Evolutionary conservation across 75 land plant species (phyloP), one percentile per base, ranked within the genome.

Genomic region (Pseudotsuga menziesii): DNA sequence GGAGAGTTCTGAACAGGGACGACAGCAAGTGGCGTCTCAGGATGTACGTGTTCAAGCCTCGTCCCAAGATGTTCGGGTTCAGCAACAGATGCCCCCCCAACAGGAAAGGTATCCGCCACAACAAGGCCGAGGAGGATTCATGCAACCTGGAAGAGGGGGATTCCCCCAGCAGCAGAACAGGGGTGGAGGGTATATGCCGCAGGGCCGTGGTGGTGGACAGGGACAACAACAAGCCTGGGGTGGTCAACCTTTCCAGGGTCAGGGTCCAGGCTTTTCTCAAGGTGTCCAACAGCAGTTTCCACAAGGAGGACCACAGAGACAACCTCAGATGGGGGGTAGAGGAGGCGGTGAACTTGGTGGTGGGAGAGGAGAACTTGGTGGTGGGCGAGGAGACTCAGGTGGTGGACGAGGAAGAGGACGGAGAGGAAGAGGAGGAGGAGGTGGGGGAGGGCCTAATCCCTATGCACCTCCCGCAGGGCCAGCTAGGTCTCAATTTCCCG

Each of bases 401-500:
- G 23, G 72, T 15, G 76, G 79, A 2, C 22, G 73, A 25, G 78
- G 78, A 11, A 77, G 78, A 78, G 80, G 77, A 9, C 9, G 55
- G 17, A 8, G 79, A 70, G 75, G 35, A 48, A 17, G 36, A 79
- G 20, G 76, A 29, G 36, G 82, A 35, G 82, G 88, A 15, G 78
- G 85, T 57, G 73, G 70, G 13, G 41, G 54, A 14, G 77, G 56
- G 36, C 55, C 77, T 22, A 76, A 79, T 57, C 85, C 74, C 61
- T 69, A 77, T 75, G 75, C 85, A 54, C 36, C 78, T 13, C 14
- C 56, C 70, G 70, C 32, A 25, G 78, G 75, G 16, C 75, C 76
- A n/a, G 59, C 79, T 12, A 78, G 82, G 61, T 61, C 83, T 7
- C 64, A 78, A 62, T 66, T 74, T 83, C 88, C 94, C 94, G 90